Evolutionary conservation across 2,329 filamentous ascomycete species (phyloP).

Genomic region (Graphilbum fragrans): DNA sequence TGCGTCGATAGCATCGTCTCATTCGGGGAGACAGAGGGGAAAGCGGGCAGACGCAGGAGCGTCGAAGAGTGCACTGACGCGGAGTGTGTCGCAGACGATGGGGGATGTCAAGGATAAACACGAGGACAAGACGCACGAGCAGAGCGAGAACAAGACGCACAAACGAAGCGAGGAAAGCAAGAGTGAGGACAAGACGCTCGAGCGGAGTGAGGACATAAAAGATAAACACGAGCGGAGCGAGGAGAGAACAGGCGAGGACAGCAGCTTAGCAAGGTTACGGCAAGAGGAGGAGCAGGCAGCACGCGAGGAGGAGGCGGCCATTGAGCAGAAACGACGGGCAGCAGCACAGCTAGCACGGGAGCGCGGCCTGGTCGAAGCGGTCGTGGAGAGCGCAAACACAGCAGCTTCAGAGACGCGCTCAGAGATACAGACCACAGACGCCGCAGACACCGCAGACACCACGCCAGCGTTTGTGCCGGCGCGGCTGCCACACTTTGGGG

Average conservation of each 20-base stretch:
- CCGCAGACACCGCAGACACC: conserved; percentile 6
- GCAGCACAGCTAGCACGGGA: conserved; percentile 38
- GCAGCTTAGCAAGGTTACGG: conserved; percentile 37
- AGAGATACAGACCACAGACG: conserved; percentile 2
- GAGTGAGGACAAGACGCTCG: no score
- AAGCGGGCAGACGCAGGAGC: conserved; percentile 10
- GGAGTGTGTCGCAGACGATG: conserved; percentile 49
- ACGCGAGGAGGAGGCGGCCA: conserved; percentile 38
- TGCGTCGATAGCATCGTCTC: no score
- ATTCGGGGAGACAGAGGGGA: no score
- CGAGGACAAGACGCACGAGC: no score
- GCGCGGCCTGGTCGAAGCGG: conserved; percentile 27
- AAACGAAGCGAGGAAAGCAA: no score
- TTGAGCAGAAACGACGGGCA: conserved; percentile 39
- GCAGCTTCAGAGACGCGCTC: neutral
- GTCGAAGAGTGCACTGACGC: conserved; percentile 22
- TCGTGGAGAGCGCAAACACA: conserved; percentile 9
- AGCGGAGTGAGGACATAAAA: no score
- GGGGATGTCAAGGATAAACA: no score
- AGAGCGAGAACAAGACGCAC: no score
- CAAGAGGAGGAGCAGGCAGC: conserved; percentile 39
- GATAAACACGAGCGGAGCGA: no score
- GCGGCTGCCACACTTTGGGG: conserved; percentile 42
- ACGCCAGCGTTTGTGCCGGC: conserved; percentile 39
- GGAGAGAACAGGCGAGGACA: no score